A percentile compares a stretch with the other conserved stretches of the same genome.
phyloP scores from a whole-genome alignment of 2,329 filamentous ascomycete species.

The Fusarium odoratissimum region DNA sequence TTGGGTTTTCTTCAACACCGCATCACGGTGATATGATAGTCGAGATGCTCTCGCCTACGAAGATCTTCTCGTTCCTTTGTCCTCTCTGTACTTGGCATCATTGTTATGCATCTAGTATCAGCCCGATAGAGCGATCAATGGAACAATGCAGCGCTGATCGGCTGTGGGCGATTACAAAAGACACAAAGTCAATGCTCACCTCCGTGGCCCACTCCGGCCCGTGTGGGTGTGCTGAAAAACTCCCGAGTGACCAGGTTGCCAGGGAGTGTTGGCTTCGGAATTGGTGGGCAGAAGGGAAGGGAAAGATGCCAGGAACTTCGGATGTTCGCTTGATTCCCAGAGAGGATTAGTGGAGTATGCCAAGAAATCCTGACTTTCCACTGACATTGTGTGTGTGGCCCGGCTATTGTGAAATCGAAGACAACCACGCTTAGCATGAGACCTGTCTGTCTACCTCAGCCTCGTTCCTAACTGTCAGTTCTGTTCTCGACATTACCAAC shows the following conservation, averaged over 20 bases:
- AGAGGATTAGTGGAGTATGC: slow-evolving; percentile 30
- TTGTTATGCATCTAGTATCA: neutral
- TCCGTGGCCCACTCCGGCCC: slow-evolving; percentile 26
- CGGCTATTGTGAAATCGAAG: slow-evolving; percentile 18
- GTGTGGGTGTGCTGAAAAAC: slow-evolving; percentile 35
- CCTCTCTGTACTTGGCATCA: neutral
- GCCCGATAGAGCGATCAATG: slow-evolving; percentile 1
- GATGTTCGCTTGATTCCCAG: slow-evolving; percentile 25
- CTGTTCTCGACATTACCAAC: neutral
- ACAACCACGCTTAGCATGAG: slow-evolving; percentile 6
- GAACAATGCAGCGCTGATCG: slow-evolving; percentile 9
- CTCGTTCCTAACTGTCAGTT: neutral
- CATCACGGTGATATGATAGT: slow-evolving; percentile 1
- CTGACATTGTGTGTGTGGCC: slow-evolving; percentile 10
- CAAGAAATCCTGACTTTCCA: slow-evolving; percentile 26
- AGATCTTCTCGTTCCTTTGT: neutral
- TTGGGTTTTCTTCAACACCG: slow-evolving; percentile 3
- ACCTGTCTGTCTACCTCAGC: neutral
- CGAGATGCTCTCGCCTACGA: neutral
- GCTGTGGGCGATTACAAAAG: neutral
- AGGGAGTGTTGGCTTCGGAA: slow-evolving; percentile 10
- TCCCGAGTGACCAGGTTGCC: slow-evolving; percentile 36
- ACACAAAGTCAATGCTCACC: slow-evolving; percentile 14
- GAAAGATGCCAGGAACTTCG: slow-evolving; percentile 30
- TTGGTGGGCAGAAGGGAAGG: slow-evolving; percentile 1